phyloP scores from a whole-genome alignment of 345 rosid species.

The Eucalyptus coolabah region DNA sequence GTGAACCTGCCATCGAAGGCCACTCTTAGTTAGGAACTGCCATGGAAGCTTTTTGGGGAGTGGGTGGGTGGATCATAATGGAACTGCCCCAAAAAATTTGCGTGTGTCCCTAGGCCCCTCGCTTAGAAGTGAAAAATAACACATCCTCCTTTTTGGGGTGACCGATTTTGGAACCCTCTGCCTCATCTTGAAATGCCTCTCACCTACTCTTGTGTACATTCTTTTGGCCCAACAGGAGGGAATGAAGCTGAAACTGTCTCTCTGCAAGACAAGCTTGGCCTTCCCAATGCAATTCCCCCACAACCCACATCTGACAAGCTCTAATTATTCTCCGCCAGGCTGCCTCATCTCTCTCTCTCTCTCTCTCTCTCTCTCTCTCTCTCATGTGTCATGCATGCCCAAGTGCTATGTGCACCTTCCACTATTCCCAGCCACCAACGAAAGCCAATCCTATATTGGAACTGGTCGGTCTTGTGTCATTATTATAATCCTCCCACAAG shows the following conservation, averaged over 20 bases:
- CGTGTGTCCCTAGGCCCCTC: not conserved
- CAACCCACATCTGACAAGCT: not conserved
- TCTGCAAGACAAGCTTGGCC: not conserved
- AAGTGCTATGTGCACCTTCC: not conserved
- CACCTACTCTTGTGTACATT: not conserved
- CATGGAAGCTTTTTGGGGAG: not conserved
- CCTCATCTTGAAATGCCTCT: not conserved
- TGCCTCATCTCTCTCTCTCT: not conserved
- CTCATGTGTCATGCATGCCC: not conserved
- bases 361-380: not conserved
- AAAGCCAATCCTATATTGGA: not conserved
- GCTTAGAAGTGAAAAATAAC: not conserved
- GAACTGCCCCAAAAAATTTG: not conserved
- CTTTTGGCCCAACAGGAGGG: not conserved
- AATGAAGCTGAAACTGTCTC: not conserved
- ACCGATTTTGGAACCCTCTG: not conserved
- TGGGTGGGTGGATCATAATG: not conserved
- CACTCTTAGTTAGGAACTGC: not conserved
- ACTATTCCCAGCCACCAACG: not conserved
- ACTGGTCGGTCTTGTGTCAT: conserved; percentile 3
- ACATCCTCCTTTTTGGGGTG: not conserved
- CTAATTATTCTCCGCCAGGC: not conserved
- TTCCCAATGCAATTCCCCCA: not conserved
- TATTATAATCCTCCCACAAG: not conserved
- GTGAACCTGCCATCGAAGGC: not conserved